These are phyloP conservation scores for Taiwanofungus camphoratus DNA, from an alignment of 1,284 basidiomycete genomes.

Conservation along the genomic window DNA sequence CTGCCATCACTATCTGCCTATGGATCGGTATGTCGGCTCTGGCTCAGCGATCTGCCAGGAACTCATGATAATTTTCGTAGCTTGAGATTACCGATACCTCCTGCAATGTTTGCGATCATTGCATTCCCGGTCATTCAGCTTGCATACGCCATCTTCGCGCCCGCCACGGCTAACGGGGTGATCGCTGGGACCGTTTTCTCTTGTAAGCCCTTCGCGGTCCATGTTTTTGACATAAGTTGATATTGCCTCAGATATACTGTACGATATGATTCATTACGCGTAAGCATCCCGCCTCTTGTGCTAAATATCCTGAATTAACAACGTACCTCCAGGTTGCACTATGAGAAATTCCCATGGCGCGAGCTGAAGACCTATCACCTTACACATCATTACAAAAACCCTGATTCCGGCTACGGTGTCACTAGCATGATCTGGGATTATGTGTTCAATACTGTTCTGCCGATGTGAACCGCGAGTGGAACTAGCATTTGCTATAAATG, in stretches of 20 bases:
- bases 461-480: constrained; percentile 34
- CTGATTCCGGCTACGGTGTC: constrained; percentile 97
- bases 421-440: constrained; percentile 96
- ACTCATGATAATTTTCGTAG: constrained; percentile 36
- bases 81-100: constrained; percentile 96
- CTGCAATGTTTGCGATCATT: constrained; percentile 74
- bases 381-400: constrained; percentile 99
- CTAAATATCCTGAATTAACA: constrained; percentile 2
- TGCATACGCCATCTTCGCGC: constrained; percentile 80
- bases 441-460: constrained; percentile 83
- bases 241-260: constrained; percentile 60
- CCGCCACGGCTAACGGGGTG: constrained; percentile 85
- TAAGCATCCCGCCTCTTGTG: constrained; percentile 33
- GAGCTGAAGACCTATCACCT: constrained; percentile 98
- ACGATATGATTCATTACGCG: constrained; percentile 93
- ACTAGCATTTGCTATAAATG: background rate
- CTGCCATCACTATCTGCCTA: constrained; percentile 97
- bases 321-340: constrained; percentile 57
- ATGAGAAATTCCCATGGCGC: constrained; percentile 82
- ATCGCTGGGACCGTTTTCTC: constrained; percentile 90
- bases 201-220: constrained; percentile 49
- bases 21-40: constrained; percentile 74
- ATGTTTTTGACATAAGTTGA: constrained; percentile 9
- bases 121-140: constrained; percentile 88
- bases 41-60: background rate